Conservation (phyloP, 164 flowering plant species). For the Tetracentron sinense region DNA sequence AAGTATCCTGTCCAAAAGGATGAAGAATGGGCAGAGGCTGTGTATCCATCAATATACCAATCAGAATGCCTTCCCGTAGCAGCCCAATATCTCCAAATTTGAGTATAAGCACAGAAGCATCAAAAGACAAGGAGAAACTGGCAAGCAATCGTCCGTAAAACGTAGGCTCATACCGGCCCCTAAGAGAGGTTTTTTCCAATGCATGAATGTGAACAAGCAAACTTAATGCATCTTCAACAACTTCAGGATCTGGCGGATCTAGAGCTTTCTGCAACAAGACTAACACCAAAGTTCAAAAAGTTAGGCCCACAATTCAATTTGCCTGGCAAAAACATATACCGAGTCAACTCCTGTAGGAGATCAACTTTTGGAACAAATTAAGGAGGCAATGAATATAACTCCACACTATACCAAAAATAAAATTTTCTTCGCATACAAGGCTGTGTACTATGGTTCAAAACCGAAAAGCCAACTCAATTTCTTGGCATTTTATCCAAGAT, state of each 20-base stretch:
- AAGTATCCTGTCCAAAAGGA: constrained; percentile 73
- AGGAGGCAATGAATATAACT: not conserved
- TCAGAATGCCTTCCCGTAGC: constrained; percentile 85
- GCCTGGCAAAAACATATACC: not conserved
- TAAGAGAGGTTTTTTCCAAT: constrained; percentile 43
- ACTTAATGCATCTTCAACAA: constrained; percentile 77
- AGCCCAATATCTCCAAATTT: constrained; percentile 78
- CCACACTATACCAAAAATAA: too few relatives aligned
- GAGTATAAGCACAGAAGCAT: constrained; percentile 74
- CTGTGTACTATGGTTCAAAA: too few relatives aligned
- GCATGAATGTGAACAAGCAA: constrained; percentile 65
- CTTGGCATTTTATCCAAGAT: too few relatives aligned
- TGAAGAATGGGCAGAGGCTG: constrained; percentile 84
- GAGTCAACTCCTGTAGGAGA: not conserved
- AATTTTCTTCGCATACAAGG: too few relatives aligned
- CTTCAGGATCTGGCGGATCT: constrained; percentile 78
- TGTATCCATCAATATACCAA: constrained; percentile 81
- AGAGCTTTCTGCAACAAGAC: constrained; percentile 82
- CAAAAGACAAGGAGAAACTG: constrained; percentile 79
- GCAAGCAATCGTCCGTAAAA: constrained; percentile 81
- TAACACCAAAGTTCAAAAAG: constrained; percentile 22
- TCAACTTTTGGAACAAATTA: not conserved
- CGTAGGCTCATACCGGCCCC: constrained; percentile 84
- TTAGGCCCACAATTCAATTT: constrained; percentile 12
- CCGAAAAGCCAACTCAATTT: too few relatives aligned